phyloP scores from a whole-genome alignment of 306 rosid species.

The Cercis canadensis region DNA sequence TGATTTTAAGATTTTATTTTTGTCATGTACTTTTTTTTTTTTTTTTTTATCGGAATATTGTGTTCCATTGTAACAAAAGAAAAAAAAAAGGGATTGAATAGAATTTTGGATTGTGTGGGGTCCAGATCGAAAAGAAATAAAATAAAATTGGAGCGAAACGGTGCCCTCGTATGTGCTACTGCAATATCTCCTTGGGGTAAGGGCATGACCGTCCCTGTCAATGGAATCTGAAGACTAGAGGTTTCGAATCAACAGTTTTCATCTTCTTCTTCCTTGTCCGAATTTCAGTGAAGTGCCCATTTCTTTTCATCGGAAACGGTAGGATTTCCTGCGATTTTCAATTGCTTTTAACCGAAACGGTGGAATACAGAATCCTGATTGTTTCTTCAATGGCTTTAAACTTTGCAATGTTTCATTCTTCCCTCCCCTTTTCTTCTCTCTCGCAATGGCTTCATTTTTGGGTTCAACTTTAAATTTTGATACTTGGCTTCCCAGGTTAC shows the following conservation, averaged over 20 bases:
- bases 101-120: too few relatives aligned
- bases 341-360: neutral
- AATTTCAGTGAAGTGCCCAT: neutral
- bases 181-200: neutral
- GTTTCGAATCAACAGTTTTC: conserved; percentile 18
- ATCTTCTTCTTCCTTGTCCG: conserved; percentile 30
- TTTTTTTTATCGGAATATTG: too few relatives aligned
- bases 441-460: neutral
- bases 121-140: too few relatives aligned
- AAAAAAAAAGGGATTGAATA: too few relatives aligned
- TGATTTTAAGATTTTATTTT: too few relatives aligned
- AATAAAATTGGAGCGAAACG: neutral
- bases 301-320: conserved; percentile 16
- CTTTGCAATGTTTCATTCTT: neutral
- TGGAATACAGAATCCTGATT: neutral
- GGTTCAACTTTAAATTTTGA: conserved; percentile 18
- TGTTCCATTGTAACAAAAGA: too few relatives aligned
- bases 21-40: too few relatives aligned
- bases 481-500: conserved; percentile 39
- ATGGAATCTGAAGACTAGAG: conserved; percentile 1
- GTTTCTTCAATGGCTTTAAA: conserved; percentile 6
- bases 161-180: neutral
- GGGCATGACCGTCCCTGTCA: conserved; percentile 25
- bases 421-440: neutral
- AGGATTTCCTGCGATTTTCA: conserved; percentile 12